Conservation (phyloP, 148 eudicot genomes). For the Diospyros kaki region DNA sequence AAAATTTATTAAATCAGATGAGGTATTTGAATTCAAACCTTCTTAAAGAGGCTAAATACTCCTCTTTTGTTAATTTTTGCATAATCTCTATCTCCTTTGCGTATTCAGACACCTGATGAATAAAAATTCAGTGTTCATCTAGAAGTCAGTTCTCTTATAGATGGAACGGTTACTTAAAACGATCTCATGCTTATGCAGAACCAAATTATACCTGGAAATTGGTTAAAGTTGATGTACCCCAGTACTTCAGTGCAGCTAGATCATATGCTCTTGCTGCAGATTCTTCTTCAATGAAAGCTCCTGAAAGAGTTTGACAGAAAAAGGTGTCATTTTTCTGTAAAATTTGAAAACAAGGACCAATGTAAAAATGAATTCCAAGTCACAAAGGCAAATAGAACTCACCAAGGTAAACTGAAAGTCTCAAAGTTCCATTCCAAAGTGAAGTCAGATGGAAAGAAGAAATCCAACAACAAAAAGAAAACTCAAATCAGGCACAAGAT, state of each 20-base stretch:
- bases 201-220: conserved; percentile 39
- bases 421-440: conserved; percentile 17
- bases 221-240: conserved; percentile 56
- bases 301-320: conserved; percentile 17
- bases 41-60: conserved; percentile 46
- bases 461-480: not conserved
- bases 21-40: conserved; percentile 18
- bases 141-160: not conserved
- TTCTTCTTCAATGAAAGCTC: conserved; percentile 64
- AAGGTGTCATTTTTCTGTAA: not conserved
- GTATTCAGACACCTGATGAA: conserved; percentile 30
- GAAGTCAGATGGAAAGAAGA: conserved; percentile 7
- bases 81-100: conserved; percentile 37
- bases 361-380: too few relatives aligned
- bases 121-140: not conserved
- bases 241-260: conserved; percentile 60
- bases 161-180: not conserved
- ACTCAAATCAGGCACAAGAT: not conserved
- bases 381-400: not conserved
- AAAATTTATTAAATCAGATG: not conserved
- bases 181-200: not conserved
- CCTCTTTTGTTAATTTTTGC: conserved; percentile 44
- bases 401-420: conserved; percentile 42
- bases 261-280: conserved; percentile 64
- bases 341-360: too few relatives aligned